Conservation (phyloP, 768 basidiomycete species). For the Trametes gibbosa region DNA sequence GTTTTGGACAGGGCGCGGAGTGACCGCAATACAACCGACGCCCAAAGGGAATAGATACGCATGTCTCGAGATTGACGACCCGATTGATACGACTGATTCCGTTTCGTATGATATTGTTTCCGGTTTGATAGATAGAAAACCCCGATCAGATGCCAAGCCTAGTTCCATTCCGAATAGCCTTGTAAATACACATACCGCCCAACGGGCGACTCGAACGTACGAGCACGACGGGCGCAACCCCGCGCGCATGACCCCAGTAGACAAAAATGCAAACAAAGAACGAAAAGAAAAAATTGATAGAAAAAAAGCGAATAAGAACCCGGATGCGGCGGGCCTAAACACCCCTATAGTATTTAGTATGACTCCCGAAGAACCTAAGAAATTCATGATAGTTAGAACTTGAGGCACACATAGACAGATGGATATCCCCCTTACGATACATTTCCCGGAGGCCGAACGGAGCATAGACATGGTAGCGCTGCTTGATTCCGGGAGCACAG, state of each 20-base stretch:
- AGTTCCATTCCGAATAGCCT: too few species aligned
- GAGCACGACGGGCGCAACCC: too few species aligned
- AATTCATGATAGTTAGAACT: neutral
- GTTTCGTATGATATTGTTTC: too few species aligned
- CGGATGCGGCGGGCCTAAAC: neutral
- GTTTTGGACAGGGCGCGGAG: neutral
- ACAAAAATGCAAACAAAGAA: neutral
- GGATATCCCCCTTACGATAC: neutral
- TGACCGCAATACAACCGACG: neutral
- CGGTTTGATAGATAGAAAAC: too few species aligned
- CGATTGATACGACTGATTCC: too few species aligned
- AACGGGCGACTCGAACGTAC: too few species aligned
- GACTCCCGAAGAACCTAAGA: neutral
- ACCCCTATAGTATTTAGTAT: neutral
- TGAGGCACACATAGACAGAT: neutral
- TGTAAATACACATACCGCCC: too few species aligned
- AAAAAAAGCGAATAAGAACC: neutral
- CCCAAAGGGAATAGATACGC: neutral
- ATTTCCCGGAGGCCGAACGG: neutral
- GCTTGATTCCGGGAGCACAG: conserved; percentile 1
- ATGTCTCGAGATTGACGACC: neutral
- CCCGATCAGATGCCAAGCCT: too few species aligned
- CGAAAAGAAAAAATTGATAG: neutral
- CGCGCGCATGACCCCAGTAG: too few species aligned
- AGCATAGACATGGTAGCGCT: neutral